Percentiles rank a stretch among this genome's conserved stretches.
These are phyloP conservation scores for Gymnopilus junonius DNA, from an alignment of 768 basidiomycete genomes.

Conservation along the genomic window DNA sequence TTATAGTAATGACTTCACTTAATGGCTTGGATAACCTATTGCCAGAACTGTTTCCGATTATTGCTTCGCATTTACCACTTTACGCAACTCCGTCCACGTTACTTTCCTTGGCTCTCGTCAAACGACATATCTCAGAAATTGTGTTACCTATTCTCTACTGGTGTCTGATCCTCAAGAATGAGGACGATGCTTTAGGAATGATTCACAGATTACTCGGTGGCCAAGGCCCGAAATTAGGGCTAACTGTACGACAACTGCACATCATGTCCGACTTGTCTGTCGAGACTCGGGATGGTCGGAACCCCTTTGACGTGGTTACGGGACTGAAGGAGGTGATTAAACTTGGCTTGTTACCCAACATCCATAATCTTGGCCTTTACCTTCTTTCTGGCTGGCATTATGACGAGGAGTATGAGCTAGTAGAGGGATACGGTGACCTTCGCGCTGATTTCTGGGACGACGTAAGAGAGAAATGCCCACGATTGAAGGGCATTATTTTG, in stretches of 20 bases:
- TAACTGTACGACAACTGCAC: neutral
- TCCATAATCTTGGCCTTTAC: neutral
- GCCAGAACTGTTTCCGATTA: neutral
- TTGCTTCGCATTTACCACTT: neutral
- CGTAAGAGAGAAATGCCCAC: neutral
- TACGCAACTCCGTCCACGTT: neutral
- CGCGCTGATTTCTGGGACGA: neutral
- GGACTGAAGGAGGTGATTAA: neutral
- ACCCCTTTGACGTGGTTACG: neutral
- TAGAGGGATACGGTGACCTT: too few species aligned
- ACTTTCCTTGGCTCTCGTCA: neutral
- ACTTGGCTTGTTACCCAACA: neutral
- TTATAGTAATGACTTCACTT: too few species aligned
- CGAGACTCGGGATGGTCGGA: neutral
- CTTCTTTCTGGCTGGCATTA: neutral
- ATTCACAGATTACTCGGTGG: neutral
- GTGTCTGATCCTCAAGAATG: neutral
- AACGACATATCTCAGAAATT: neutral
- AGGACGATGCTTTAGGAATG: neutral
- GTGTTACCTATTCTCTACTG: neutral
- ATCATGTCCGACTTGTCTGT: neutral
- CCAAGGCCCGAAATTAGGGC: neutral
- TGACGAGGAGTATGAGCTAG: neutral
- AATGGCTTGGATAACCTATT: neutral
- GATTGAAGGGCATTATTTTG: neutral